Evolutionary conservation across 805 yeast species (phyloP), one percentile per base, ranked within the genome.

Genomic region (Candida maltosa): DNA sequence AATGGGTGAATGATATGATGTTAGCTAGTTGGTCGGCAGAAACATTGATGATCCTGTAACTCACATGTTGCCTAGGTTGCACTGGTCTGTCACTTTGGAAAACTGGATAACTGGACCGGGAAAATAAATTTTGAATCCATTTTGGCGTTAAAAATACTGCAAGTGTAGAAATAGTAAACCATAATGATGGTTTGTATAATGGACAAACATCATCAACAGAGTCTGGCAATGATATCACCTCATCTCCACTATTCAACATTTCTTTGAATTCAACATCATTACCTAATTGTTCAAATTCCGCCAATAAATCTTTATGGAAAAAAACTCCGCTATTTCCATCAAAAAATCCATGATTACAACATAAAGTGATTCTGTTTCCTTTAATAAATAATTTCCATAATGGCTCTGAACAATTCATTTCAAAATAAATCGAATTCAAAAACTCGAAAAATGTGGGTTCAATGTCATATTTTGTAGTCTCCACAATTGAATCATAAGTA

Each of bases 291-390:
- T 17, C 42, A 34, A 45, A 19, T 24, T 42, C 43, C 11, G 35
- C 22, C 8, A 42, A 29, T 18, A 62, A 47, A 17, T 53, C 50
- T 14, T 44, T 38, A 28, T 59, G 65, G 40, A 64, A 58, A 29
- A 42, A 44, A 12, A 39, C 36, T 2, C 60, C 64, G 11, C 63
- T 48, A 11, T 48, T 48, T 3, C 69, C 71, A 42, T 65, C 70
- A 27, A 56, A 52, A 8, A 58, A 37, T 3, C 51, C 18, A 37
- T 56, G 69, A 17, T 61, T 60, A 35, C 52, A 55, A 16, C 32
- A 33, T 24, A 62, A 48, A 8, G 54, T 29, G 6, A 55, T 7
- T 6, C 37, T 28, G 16, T 32, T 26, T 31, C 47, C 46, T 21
- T 37, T 35, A 16, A 58, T 38, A 26, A 40, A 8, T 4, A 54